Evolutionary conservation across 306 rosid species (phyloP).

Genomic region (Quercus variabilis): DNA sequence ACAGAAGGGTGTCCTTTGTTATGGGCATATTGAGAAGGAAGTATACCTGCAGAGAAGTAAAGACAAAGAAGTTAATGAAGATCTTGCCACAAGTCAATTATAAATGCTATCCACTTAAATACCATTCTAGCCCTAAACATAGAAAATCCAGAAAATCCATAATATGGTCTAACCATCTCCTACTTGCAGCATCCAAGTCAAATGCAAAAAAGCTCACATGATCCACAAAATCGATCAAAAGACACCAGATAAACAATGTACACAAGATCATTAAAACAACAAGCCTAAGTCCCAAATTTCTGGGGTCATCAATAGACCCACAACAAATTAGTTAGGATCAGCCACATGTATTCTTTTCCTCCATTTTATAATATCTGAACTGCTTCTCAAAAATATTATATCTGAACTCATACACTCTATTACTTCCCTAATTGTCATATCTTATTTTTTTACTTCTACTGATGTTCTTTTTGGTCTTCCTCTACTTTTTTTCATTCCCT

Average conservation of each 20-base stretch:
- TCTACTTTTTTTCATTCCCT: too few species aligned
- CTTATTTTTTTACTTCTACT: too few species aligned
- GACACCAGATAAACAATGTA: background rate
- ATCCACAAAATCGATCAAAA: background rate
- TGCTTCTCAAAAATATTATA: too few species aligned
- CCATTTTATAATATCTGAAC: too few species aligned
- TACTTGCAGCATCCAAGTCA: background rate
- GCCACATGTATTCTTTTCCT: too few species aligned
- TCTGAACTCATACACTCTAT: too few species aligned
- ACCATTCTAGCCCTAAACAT: background rate
- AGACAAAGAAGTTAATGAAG: background rate
- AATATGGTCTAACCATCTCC: background rate
- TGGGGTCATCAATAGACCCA: too few species aligned
- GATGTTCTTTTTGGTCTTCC: too few species aligned
- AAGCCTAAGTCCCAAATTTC: too few species aligned
- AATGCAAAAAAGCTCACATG: background rate
- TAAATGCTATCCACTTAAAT: background rate
- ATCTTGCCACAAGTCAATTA: background rate
- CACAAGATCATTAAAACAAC: too few species aligned
- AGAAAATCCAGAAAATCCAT: background rate
- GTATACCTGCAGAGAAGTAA: conserved; percentile 42
- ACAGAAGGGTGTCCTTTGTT: conserved; percentile 84
- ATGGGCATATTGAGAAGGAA: conserved; percentile 75
- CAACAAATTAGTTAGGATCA: too few species aligned
- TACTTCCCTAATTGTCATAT: too few species aligned